Evolutionary conservation across 208 protist species (phyloP), one percentile per base, ranked within the genome.

Genomic region (Phytomonas sp.): DNA sequence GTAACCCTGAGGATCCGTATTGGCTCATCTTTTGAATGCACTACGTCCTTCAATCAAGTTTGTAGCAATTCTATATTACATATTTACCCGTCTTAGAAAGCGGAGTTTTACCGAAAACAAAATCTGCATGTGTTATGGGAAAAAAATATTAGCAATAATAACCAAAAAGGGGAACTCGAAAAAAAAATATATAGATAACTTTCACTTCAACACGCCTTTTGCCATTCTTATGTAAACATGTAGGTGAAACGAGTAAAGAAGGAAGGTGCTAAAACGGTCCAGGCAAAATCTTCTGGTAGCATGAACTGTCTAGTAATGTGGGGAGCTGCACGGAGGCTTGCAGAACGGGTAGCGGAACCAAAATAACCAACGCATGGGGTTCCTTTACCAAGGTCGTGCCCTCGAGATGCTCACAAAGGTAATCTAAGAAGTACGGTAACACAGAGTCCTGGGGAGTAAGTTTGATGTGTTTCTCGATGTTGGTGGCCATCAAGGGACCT

Each of bases 401-500:
- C n/a, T 73, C 66, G 23, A 91, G 79, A 61, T 87, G 84, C 71
- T 94, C 86, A 15, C 70, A 68, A 30, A 94, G 74, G 60, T 84
- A 94, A 34, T 90, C 73, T 15, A 94, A 67, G 51, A 94, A 88
- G 68, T 88, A 83, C 4, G 82, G 81, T 1, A 94, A 75, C 66
- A 92, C 81, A n/a, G 70, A 66, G 63, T 93, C 85, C 2, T 75
- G 69, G 0, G 75, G 72, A 62, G 36, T 40, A 4, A 40, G 9
- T 40, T 40, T 40, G 9, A 40, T 40, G 36, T 13, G 9, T 40
- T 40, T 40, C 36, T 9, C 36, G 36, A 40, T 40, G 36, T 40
- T 40, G 36, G 6, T 40, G 36, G 36, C 36, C 6, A 40, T 40
- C 9, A 9, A 9, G 36, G 9, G 36, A 40, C 9, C 36, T 4